Evolutionary conservation across 495 filamentous ascomycete genomes (phyloP).

Genomic region (Aspergillus taichungensis): DNA sequence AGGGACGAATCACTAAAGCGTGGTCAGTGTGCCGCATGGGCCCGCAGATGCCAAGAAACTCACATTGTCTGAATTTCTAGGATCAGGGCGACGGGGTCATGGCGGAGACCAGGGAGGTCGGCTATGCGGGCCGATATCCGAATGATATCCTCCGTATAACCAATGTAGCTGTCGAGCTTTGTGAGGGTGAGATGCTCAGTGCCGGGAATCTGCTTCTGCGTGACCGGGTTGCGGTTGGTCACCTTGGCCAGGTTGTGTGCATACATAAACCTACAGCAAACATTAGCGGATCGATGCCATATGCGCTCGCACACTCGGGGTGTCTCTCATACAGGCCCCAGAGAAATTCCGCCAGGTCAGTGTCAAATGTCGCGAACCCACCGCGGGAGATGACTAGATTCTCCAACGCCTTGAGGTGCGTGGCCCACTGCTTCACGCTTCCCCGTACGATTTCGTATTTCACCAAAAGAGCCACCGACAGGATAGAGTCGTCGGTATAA

Average conservation of each 20-base stretch:
- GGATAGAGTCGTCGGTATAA: conserved; percentile 28
- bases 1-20: conserved; percentile 27
- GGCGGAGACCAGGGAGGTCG: conserved; percentile 22
- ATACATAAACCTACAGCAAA: conserved; percentile 25
- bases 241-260: conserved; percentile 33
- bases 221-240: conserved; percentile 25
- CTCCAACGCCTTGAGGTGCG: conserved; percentile 34
- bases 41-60: background rate
- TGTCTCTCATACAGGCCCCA: conserved; percentile 28
- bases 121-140: conserved; percentile 31
- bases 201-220: conserved; percentile 6
- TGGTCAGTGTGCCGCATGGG: background rate
- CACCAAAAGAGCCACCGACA: conserved; percentile 34
- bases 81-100: conserved; percentile 18
- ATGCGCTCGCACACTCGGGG: background rate
- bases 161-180: conserved; percentile 36
- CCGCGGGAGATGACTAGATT: conserved; percentile 31
- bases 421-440: conserved; percentile 35
- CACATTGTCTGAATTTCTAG: conserved; percentile 29
- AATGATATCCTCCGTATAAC: conserved; percentile 36
- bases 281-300: background rate
- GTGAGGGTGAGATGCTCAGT: conserved; percentile 19
- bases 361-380: conserved; percentile 25
- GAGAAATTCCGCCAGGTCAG: conserved; percentile 29
- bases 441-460: conserved; percentile 39